Evolutionary conservation across 1,284 basidiomycete species (phyloP), one percentile per base, ranked within the genome.

Genomic region (Trametes sp.): DNA sequence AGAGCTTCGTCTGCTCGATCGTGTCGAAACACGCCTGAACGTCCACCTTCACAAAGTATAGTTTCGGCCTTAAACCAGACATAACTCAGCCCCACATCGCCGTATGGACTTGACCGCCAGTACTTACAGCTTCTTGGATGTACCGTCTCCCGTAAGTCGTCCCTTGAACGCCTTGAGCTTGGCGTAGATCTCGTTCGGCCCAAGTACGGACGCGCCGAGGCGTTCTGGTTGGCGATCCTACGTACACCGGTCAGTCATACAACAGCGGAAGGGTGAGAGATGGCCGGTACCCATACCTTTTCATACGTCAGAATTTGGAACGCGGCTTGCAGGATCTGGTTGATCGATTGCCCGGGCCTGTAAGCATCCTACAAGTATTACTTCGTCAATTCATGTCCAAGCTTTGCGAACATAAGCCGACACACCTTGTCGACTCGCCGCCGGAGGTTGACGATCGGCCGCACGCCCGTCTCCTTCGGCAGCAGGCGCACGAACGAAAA

Each of bases 41-140:
- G 73, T 99, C 98, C 31, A 98, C 88, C 76, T 99, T 99, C 64
- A 96, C 95, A 72, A 99, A 97, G 75, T 96, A 98, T 4, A 98
- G 76, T 67, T 87, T 88, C 0, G 94, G 94, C 24, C 95, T 96
- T n/a, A n/a, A 61, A 10, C n/a, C 4, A 19, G 2, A 31, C 2
- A 21, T n/a, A 9, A 26, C 31, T 24, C 9, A 33, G 26, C n/a
- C 11, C 1, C 13, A 16, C n/a, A 8, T 3, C 19, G 13, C 1
- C 4, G 13, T 50, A 16, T 52, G 41, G 31, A 35, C 16, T 3
- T 23, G n/a, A 4, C 23, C 68, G 52, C 23, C 2, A 14, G 35
- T 51, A 59, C 87, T 69, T 70, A 94, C 92, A 93, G 64, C 48
- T 74, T 79, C 13, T 59, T 64, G 44, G 75, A 72, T 35, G 74